Evolutionary conservation across 202 grass and related monocot genomes (phyloP), one percentile per base, ranked within the genome.

Genomic region (Schoenoplectus tabernaemontani): DNA sequence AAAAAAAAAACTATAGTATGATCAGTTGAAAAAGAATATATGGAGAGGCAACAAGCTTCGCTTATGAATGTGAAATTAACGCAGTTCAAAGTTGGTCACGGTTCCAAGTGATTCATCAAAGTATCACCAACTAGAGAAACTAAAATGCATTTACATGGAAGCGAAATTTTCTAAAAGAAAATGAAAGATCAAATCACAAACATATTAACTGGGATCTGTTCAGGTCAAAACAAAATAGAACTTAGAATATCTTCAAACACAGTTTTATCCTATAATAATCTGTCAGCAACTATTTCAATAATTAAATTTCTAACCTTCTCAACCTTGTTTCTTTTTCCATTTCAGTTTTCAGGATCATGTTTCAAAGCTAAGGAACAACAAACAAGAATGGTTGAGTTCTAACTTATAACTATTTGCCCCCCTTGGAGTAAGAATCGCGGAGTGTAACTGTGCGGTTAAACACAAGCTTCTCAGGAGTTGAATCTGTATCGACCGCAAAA

Each of bases 401-500:
- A 26, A 22, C 61, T 20, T 5, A 16, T 20, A 64, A 87, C 53
- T 81, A 81, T 61, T 63, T 87, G 2, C 77, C 72, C 73, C 60
- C 64, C 59, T 93, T 93, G 13, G 81, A 87, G 83, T 88, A 90
- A 9, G 91, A 90, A 70, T 93, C 85, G 4, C 88, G 82, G 10
- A 93, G 87, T 20, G 87, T 93, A 42, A 93, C 85, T 9, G 78
- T 88, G 72, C 90, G 84, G 73, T 88, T 90, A 82, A 90, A 93
- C 5, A 90, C 83, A 8, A 88, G 72, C 56, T 76, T 81, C 36
- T 74, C 71, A 1, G 64, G 36, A 22, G 65, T 84, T 11, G 90
- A 90, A 81, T 90, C 83, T 20, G 71, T 58, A 84, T 93, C 90
- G 43, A 90, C 87, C 3, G 90, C 85, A n/a, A 93, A 93, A 77